phyloP scores from a whole-genome alignment of 2,329 filamentous ascomycete species.

The Microdochium bolleyi region DNA sequence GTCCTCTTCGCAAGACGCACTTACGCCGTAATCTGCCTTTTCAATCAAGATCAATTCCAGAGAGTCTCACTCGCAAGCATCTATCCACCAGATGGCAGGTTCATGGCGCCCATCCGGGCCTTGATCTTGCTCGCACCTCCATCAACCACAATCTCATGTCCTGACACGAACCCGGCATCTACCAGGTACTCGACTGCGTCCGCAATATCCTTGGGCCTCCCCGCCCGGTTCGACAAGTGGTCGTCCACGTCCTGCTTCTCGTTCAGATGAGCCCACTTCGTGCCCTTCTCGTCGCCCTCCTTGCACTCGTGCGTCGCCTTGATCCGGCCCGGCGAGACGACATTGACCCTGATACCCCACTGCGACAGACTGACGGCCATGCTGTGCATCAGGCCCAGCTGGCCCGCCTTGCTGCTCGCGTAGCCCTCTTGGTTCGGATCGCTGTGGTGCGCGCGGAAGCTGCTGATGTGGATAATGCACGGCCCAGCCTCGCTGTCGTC shows the following conservation, averaged over 20 bases:
- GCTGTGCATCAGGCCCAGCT: constrained; percentile 24
- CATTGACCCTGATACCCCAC: constrained; percentile 25
- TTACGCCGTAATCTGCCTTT: background rate
- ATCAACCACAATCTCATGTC: constrained; percentile 17
- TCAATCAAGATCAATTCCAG: background rate
- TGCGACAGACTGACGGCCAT: constrained; percentile 24
- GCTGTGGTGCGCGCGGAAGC: constrained; percentile 34
- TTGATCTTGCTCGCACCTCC: constrained; percentile 18
- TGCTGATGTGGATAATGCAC: constrained; percentile 36
- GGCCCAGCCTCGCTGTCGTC: constrained; percentile 24
- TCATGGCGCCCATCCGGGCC: background rate
- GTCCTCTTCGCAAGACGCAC: background rate
- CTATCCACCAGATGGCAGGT: background rate
- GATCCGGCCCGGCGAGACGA: constrained; percentile 36
- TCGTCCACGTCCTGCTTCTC: constrained; percentile 29
- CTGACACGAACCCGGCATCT: constrained; percentile 17
- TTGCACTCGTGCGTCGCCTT: constrained; percentile 37
- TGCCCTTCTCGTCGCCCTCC: constrained; percentile 31
- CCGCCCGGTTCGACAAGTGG: constrained; percentile 34
- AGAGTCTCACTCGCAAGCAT: background rate
- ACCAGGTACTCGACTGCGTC: constrained; percentile 30
- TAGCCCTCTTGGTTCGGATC: constrained; percentile 41
- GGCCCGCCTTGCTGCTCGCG: constrained; percentile 28
- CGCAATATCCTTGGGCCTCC: constrained; percentile 33
- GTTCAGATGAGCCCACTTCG: constrained; percentile 20